Evolutionary conservation across 1,284 basidiomycete genomes (phyloP), one percentile per base, ranked within the genome.

Genomic region (Sporisorium exsertum): DNA sequence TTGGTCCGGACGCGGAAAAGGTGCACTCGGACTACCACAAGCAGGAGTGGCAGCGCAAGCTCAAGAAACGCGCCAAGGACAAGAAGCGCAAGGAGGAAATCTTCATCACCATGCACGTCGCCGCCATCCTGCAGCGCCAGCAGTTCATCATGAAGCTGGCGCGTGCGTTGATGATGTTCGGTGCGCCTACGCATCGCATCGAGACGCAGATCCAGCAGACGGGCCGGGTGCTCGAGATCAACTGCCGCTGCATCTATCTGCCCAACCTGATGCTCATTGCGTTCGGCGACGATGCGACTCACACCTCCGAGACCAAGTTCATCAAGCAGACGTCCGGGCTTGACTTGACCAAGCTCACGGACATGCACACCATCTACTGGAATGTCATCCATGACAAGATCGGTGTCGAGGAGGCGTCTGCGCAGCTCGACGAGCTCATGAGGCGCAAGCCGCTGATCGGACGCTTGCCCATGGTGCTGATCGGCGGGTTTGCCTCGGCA

Each of bases 101-200:
- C 62, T 84, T 81, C 45, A 95, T 95, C 76, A 94, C 94, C 42
- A 92, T 92, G 78, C 94, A 95, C 81, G 92, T 95, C 22, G 94
- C 94, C 2, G 91, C 92, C 64, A 92, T 95, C 74, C 88, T 95
- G 52, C 90, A 92, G 79, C 89, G 95, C 20, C 94, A 96, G 85
- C 92, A 95, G 76, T 96, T 96, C 87, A 88, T 97, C 66, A 87
- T 95, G 84, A 96, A 96, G 87, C 89, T 96, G 43, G 90, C 92
- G 18, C 90, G 94, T 50, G 91, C 93, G 9, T 90, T 97, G 88
- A 95, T 96, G 93, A 95, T 95, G 93, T 96, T 95, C 78, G 94
- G 94, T 43, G 93, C 91, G 2, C 94, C 94, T n/a, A 91, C 91
- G 2, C 94, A 96, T 86, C 91, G 94, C 51, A 89, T 96, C 50